Conservation (phyloP, 2,329 filamentous ascomycete species). For the Paraphaeosphaeria sporulosa region DNA sequence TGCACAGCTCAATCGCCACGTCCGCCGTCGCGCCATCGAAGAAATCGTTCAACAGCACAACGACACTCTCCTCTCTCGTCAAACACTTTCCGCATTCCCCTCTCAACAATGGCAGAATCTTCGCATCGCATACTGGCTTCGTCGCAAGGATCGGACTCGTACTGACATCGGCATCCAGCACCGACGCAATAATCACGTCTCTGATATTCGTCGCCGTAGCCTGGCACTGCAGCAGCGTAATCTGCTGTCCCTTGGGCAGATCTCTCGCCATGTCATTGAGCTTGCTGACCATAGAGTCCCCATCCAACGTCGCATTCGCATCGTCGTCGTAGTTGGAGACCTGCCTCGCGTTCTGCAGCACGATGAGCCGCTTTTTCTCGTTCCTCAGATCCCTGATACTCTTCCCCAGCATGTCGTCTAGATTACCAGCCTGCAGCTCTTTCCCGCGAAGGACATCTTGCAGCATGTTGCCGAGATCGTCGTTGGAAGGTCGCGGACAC, state of each 20-base stretch:
- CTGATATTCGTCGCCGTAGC: constrained; percentile 60
- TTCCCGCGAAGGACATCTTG: constrained; percentile 38
- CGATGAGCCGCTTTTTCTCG: constrained; percentile 35
- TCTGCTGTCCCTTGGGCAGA: constrained; percentile 29
- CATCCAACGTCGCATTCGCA: constrained; percentile 41
- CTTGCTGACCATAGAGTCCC: constrained; percentile 38
- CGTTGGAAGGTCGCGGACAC: constrained; percentile 52
- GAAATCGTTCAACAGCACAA: constrained; percentile 60
- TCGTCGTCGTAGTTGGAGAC: constrained; percentile 45
- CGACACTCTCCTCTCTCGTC: constrained; percentile 51
- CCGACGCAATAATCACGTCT: constrained; percentile 56
- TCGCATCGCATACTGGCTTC: constrained; percentile 58
- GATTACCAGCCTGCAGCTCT: constrained; percentile 28
- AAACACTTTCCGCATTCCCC: constrained; percentile 52
- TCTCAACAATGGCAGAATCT: constrained; percentile 58
- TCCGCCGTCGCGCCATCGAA: constrained; percentile 60
- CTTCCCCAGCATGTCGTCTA: constrained; percentile 37
- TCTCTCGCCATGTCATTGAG: constrained; percentile 29
- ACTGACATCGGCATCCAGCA: constrained; percentile 54
- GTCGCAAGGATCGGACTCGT: constrained; percentile 58
- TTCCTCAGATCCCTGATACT: constrained; percentile 36
- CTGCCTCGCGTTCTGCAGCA: constrained; percentile 33
- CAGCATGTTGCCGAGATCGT: constrained; percentile 52
- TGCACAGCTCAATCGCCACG: constrained; percentile 53
- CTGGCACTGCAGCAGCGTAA: constrained; percentile 55